Evolutionary conservation across 257 asterid species (phyloP).

Genomic region (Solanum sitiens): DNA sequence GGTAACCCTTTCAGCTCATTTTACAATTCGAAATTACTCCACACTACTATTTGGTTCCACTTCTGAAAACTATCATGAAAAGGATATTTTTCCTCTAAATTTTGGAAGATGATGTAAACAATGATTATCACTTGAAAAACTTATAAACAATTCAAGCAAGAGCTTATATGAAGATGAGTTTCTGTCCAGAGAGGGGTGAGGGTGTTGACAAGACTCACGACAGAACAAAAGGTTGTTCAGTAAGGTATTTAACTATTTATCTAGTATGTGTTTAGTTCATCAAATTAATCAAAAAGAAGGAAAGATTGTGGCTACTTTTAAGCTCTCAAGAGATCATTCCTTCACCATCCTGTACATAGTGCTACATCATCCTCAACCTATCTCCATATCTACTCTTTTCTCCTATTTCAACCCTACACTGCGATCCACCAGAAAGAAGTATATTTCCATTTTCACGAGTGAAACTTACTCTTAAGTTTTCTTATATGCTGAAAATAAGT

Average conservation of each 20-base stretch:
- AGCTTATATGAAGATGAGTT: background rate
- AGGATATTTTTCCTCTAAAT: background rate
- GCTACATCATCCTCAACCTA: background rate
- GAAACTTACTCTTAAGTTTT: background rate
- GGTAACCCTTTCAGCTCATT: background rate
- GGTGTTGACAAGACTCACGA: background rate
- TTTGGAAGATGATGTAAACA: background rate
- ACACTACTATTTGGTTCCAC: background rate
- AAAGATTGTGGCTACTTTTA: background rate
- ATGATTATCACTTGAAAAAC: background rate
- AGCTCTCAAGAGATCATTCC: background rate
- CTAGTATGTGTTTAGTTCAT: background rate
- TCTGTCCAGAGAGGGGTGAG: background rate
- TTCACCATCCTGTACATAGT: background rate
- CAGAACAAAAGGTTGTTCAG: background rate
- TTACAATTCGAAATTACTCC: background rate
- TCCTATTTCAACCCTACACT: background rate
- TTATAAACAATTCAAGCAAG: background rate
- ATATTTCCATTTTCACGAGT: background rate
- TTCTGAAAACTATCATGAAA: background rate
- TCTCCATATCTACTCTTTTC: background rate
- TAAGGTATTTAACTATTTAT: background rate
- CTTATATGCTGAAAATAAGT: background rate
- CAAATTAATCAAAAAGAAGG: background rate
- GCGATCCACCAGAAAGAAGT: background rate